A percentile compares a stretch with the other conserved stretches of the same genome.
Conservation (phyloP, 257 asterid species). For the Echites panduratus region DNA sequence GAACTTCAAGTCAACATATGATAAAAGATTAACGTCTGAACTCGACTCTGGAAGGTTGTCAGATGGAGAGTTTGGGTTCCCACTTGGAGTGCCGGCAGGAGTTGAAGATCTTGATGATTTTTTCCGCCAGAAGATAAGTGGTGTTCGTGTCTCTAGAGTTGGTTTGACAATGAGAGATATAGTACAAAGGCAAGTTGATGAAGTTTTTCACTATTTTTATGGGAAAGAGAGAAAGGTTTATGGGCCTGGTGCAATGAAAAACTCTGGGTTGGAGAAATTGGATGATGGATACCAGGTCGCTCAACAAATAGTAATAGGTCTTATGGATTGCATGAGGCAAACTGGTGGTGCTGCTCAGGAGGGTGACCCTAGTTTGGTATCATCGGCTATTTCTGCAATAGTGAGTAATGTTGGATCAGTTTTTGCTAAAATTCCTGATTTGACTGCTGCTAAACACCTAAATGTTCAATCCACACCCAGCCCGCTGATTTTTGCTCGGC, state of each 20-base stretch:
- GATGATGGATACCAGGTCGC: constrained; percentile 75
- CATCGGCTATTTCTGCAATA: constrained; percentile 92
- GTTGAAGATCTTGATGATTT: constrained; percentile 93
- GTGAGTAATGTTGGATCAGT: constrained; percentile 66
- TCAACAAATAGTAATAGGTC: constrained; percentile 71
- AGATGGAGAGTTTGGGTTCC: constrained; percentile 72
- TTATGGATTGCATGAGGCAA: constrained; percentile 97
- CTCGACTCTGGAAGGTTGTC: constrained; percentile 68
- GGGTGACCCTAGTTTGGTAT: constrained; percentile 93
- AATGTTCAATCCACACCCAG: constrained; percentile 45
- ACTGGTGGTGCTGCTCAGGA: constrained; percentile 99
- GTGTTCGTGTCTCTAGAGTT: constrained; percentile 75
- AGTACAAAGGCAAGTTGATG: constrained; percentile 76
- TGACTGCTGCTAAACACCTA: constrained; percentile 42
- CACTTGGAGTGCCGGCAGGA: constrained; percentile 93
- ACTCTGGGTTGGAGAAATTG: constrained; percentile 52
- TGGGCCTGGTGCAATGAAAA: constrained; percentile 52
- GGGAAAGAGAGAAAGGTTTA: constrained; percentile 72
- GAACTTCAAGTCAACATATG: constrained; percentile 64
- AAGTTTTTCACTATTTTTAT: constrained; percentile 52
- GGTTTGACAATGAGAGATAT: constrained; percentile 85
- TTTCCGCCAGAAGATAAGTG: constrained; percentile 83
- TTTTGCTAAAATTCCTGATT: constrained; percentile 72
- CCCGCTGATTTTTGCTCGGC: constrained; percentile 59
- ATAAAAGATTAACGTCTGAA: constrained; percentile 77